phyloP scores from a whole-genome alignment of 2,329 filamentous ascomycete species.

The Trichophyton mentagrophytes region DNA sequence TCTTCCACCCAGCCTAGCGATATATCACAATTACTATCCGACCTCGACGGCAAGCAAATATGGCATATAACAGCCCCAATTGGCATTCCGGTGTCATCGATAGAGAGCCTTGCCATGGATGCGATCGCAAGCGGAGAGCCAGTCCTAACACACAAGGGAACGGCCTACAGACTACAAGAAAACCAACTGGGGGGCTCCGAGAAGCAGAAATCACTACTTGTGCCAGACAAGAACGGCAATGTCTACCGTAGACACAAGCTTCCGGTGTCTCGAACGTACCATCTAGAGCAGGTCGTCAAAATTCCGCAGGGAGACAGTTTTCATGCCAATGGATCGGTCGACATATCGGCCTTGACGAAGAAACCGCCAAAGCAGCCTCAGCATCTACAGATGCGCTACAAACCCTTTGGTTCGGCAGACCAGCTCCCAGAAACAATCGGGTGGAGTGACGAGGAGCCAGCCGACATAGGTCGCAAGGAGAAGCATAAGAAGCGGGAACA shows the following conservation, averaged over 20 bases:
- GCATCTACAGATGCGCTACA: constrained; percentile 34
- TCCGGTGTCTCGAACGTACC: constrained; percentile 16
- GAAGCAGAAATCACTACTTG: constrained; percentile 23
- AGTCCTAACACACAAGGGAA: constrained; percentile 31
- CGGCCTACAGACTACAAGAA: constrained; percentile 30
- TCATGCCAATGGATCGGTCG: neutral
- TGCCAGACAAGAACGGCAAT: constrained; percentile 26
- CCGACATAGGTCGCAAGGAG: constrained; percentile 14
- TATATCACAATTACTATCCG: constrained; percentile 25
- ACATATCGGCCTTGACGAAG: constrained; percentile 4
- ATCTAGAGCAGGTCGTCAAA: constrained; percentile 13
- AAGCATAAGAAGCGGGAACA: constrained; percentile 30
- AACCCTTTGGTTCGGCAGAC: constrained; percentile 28
- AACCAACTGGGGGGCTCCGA: constrained; percentile 20
- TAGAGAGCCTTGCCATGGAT: constrained; percentile 34
- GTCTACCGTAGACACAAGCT: constrained; percentile 19
- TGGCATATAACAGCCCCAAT: constrained; percentile 38
- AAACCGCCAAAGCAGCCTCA: constrained; percentile 30
- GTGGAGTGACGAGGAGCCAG: constrained; percentile 26
- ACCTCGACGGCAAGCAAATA: constrained; percentile 34
- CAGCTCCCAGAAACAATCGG: constrained; percentile 25
- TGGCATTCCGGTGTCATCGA: constrained; percentile 31
- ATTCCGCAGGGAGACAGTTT: constrained; percentile 4
- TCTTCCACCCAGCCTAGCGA: constrained; percentile 20
- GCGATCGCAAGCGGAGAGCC: constrained; percentile 30